Evolutionary conservation across 306 rosid genomes (phyloP), one percentile per base, ranked within the genome.

Genomic region (Gillenia trifoliata): DNA sequence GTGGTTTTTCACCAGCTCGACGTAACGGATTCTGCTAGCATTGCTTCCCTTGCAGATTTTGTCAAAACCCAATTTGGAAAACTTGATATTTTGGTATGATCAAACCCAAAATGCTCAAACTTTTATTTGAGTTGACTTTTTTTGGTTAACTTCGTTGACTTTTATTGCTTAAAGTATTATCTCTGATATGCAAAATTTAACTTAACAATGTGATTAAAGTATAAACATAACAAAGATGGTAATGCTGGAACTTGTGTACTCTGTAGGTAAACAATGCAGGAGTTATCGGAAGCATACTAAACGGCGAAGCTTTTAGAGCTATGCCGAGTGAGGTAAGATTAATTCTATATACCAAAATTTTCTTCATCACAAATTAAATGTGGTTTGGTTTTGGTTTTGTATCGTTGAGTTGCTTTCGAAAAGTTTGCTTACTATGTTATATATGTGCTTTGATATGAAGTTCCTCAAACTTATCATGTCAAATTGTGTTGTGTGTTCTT

Each of bases 1-100:
- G 60, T 82, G 17, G 17, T 78, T 23, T 84, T 80, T 77, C 82
- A 80, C 74, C 77, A 77, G 80, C 87, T 84, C 20, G 87, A 84
- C 47, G 73, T 84, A 40, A 26, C 72, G 33, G 72, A 84, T 11
- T 65, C 87, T 64, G 28, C 59, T 5, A 80, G 65, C 25, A 25
- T 77, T 29, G 29, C 56, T 68, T 76, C 82, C 49, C 45, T 83
- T 40, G 84, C 77, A 11, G 68, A 77, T 52, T 83, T 83, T 56
- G 29, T 84, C 77, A 73, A 60, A 43, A 73, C 79, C 60, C 81
- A 52, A 5, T 79, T 79, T 55, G 84, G 82, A 1, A 83, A 76
- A 56, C 79, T 83, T 70, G 84, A 83, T 64, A 79, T 79, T 69
- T 68, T 79, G 86, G 40, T 34, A 34, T 34, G 40, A 7, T 34